A percentile compares a stretch with the other conserved stretches of the same genome.
These are phyloP conservation scores for Anthostomella pinea DNA, from an alignment of 2,329 filamentous ascomycete genomes.

Conservation along the genomic window DNA sequence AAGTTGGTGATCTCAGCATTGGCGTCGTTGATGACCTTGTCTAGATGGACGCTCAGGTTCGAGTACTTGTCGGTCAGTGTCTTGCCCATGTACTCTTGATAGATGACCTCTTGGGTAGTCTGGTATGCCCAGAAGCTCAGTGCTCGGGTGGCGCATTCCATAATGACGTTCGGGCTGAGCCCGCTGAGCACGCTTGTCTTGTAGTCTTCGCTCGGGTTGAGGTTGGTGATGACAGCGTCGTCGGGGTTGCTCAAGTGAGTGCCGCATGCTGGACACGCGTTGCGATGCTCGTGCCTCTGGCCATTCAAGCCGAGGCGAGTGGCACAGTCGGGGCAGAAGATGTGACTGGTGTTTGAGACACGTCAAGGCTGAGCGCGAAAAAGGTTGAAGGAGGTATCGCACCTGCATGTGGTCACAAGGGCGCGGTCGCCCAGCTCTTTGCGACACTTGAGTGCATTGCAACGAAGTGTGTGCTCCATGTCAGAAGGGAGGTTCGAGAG, in stretches of 20 bases:
- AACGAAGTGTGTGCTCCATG: slow-evolving; percentile 75
- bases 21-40: slow-evolving; percentile 71
- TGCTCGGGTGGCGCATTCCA: slow-evolving; percentile 80
- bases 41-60: slow-evolving; percentile 61
- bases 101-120: slow-evolving; percentile 76
- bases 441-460: slow-evolving; percentile 78
- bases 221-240: slow-evolving; percentile 67
- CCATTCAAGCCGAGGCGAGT: slow-evolving; percentile 60
- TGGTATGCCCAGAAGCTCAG: slow-evolving; percentile 87
- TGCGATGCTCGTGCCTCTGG: slow-evolving; percentile 48
- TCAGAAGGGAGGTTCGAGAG: too few species aligned
- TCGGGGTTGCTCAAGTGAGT: slow-evolving; percentile 66
- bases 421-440: slow-evolving; percentile 66
- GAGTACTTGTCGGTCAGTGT: slow-evolving; percentile 70
- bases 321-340: slow-evolving; percentile 79
- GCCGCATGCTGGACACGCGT: slow-evolving; percentile 72
- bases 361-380: background rate
- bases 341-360: slow-evolving; percentile 56
- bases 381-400: slow-evolving; percentile 5
- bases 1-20: slow-evolving; percentile 68
- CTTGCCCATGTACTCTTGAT: slow-evolving; percentile 73
- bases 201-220: slow-evolving; percentile 84
- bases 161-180: slow-evolving; percentile 73
- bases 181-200: slow-evolving; percentile 85
- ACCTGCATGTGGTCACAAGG: slow-evolving; percentile 89